Evolutionary conservation across 2,329 filamentous ascomycete genomes (phyloP), one percentile per base, ranked within the genome.

Genomic region (Cytospora schulzeri): DNA sequence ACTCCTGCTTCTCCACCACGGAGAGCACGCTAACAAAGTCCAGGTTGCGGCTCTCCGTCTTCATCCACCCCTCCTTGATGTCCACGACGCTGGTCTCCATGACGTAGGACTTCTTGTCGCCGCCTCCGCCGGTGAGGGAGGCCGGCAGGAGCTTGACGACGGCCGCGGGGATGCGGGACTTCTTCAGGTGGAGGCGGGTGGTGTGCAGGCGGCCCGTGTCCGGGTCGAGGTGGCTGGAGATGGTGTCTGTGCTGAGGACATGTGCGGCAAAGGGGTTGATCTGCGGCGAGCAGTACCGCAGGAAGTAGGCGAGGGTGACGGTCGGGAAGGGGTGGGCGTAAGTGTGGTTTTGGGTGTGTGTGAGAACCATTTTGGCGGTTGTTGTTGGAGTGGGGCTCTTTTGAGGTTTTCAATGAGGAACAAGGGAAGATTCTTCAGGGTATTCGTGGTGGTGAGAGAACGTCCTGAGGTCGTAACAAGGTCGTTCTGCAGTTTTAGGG

Each of bases 241-340:
- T 91, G 71, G 91, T 92, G 76, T 95, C 91, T 76, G 91, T 93
- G 73, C 90, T 92, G 71, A 93, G 81, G 60, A 95, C 91, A 79
- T 95, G 91, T 68, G 85, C 88, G 69, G 88, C 89, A 79, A 94
- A 93, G 8, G 91, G 91, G 73, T 94, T 95, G 69, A 85, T 79
- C 69, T 85, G 81, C 33, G 84, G 83, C 6, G 84, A 86, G 66
- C 91, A 92, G 78, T 95, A 95, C 69, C 91, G 91, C 57, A 95
- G 88, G 79, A 94, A 95, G 83, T 92, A 95, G 79, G 91, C 91
- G 76, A 95, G 88, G 57, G 91, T 92, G 67, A 95, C 91, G 75
- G 91, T 91, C 67, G 91, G 88, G 80, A 94, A 94, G 57, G 90
- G 89, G 77, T 94, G 92, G 69, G 88, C 84, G 82, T 93, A 93